Base-by-base conservation (phyloP, 2,329 filamentous ascomycete genomes). In the Lachnellula cervina region DNA sequence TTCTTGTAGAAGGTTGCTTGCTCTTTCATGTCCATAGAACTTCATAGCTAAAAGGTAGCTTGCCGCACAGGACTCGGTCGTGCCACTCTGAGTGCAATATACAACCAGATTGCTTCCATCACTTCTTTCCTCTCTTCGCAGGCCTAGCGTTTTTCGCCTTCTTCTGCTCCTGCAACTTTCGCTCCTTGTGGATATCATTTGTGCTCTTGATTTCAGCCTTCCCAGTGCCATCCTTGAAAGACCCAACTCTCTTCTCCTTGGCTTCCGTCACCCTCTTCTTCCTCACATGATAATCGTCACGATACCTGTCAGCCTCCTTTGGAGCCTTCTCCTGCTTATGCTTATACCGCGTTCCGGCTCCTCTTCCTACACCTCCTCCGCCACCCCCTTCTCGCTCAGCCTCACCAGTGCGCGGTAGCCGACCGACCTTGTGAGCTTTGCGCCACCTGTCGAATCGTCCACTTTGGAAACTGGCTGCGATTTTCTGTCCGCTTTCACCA, bases 371-470 rank as follows among this genome's bases (percentile, higher is more conserved):
- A 35, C 66, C 57, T 51, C 67, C 64, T 53, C 64, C 61, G 32
- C 62, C 62, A n/a, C 67, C 64, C 52, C 68, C 64, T 62, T 72
- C 56, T 63, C 74, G 79, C 73, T 97, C 94, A 45, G 80, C 72
- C 72, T 97, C 93, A 61, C 95, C 94, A 35, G 92, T 88, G 44
- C 87, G 82, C 9, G 92, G 92, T 68, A 96, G 73, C 17, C 85
- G 81, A 55, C 85, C 84, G 47, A 97, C 77, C 62, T 90, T 88
- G 75, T 97, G 89, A 19, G 87, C 84, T 70, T 88, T 90, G 71
- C 87, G 88, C 95, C 94, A 99, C 62, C 81, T 83, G 70, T 97
- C 92, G 76, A 96, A 99, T 46, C 93, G 86, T 37, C 95, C 94
- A 71, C 87, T 92, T 69, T 93, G 87, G 82, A 99, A 97, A 58